Evolutionary conservation across 352 stramenopile genomes (phyloP).

Genomic region (Pythium scleroteichum): DNA sequence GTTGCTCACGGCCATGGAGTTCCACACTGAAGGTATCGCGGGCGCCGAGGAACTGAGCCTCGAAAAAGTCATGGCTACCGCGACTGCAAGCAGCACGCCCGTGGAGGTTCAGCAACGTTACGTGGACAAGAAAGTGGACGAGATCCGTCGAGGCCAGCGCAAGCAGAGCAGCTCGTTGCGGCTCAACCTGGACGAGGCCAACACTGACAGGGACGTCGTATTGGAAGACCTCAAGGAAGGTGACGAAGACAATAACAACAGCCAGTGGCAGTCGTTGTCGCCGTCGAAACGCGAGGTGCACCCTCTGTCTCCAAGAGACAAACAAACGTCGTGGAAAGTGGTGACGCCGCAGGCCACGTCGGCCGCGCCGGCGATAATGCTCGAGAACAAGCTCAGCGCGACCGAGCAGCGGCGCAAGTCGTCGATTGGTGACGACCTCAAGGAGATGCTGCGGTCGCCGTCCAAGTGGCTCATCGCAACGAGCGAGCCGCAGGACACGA

Average conservation of each 20-base stretch:
- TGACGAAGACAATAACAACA: conserved; percentile 19
- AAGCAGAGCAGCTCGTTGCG: conserved; percentile 46
- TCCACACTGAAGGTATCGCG: conserved; percentile 62
- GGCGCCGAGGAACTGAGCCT: conserved; percentile 44
- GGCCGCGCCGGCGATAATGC: conserved; percentile 37
- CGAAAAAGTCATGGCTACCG: conserved; percentile 37
- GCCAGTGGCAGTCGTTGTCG: conserved; percentile 58
- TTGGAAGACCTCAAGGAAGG: conserved; percentile 21
- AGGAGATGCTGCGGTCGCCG: conserved; percentile 55
- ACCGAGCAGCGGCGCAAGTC: conserved; percentile 40
- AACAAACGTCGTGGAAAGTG: conserved; percentile 64
- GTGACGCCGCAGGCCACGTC: conserved; percentile 8
- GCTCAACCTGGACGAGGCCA: conserved; percentile 36
- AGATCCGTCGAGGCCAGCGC: conserved; percentile 59
- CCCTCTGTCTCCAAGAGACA: conserved; percentile 54
- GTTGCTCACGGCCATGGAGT: conserved; percentile 63
- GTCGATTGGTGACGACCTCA: conserved; percentile 65
- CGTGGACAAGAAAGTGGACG: conserved; percentile 55
- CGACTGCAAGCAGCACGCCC: conserved; percentile 19
- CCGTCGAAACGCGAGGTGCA: conserved; percentile 47
- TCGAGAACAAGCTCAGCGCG: conserved; percentile 34
- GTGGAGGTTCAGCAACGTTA: conserved; percentile 34
- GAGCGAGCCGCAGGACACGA: conserved; percentile 26
- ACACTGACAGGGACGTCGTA: conserved; percentile 26
- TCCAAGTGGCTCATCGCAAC: conserved; percentile 59